phyloP scores from a whole-genome alignment of 106 monocot genomes.

The Amphibolis antarctica region DNA sequence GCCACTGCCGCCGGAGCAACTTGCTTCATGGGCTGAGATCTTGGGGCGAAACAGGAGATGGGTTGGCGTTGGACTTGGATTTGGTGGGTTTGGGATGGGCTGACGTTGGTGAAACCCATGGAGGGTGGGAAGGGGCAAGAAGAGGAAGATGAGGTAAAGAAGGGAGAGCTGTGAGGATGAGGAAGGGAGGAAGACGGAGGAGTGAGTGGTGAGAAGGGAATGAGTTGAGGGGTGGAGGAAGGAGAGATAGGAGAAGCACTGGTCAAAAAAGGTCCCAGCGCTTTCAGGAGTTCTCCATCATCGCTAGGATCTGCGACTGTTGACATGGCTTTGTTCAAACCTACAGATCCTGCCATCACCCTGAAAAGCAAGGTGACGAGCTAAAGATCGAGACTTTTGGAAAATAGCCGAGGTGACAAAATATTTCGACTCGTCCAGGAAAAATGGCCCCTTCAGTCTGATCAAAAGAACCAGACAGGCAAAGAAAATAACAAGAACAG shows the following conservation, averaged over 20 bases:
- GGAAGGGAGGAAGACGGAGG: background rate
- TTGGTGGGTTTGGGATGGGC: background rate
- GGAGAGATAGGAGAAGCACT: background rate
- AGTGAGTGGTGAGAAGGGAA: no score
- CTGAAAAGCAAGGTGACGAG: background rate
- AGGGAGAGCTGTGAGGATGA: background rate
- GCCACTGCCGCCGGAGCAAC: background rate
- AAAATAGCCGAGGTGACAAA: no score
- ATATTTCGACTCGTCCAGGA: background rate
- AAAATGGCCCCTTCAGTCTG: background rate
- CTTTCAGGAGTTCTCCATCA: background rate
- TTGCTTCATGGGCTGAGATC: background rate
- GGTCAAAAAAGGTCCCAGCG: conserved; percentile 1
- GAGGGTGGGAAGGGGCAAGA: conserved; percentile 14
- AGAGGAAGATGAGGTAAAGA: conserved; percentile 2
- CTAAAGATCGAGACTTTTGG: no score
- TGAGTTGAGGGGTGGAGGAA: background rate
- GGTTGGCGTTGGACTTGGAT: background rate
- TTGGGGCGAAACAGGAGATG: background rate
- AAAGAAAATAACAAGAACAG: background rate
- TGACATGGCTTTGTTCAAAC: background rate
- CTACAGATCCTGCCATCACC: background rate
- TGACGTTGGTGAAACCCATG: background rate
- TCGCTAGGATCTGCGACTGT: background rate
- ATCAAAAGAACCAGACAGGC: background rate